These are phyloP conservation scores for Botrytis deweyae DNA, from an alignment of 2,329 filamentous ascomycete genomes.

Conservation along the genomic window DNA sequence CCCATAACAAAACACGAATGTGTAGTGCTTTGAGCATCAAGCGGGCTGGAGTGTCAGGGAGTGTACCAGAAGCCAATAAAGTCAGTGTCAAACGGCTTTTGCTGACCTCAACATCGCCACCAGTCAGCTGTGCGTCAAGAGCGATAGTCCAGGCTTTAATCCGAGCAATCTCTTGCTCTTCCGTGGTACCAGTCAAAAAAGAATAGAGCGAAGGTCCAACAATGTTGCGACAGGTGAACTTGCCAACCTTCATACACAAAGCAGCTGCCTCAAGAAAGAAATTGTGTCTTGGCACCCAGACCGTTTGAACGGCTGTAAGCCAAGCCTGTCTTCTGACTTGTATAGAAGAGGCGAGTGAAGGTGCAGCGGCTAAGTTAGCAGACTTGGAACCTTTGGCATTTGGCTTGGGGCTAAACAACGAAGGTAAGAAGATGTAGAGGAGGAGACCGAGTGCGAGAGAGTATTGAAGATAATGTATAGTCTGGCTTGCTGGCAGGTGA, in stretches of 20 bases:
- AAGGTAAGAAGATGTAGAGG: slow-evolving; percentile 56
- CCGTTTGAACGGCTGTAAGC: slow-evolving; percentile 88
- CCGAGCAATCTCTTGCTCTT: slow-evolving; percentile 81
- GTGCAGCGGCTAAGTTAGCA: slow-evolving; percentile 53
- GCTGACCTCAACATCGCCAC: slow-evolving; percentile 86
- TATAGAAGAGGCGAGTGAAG: slow-evolving; percentile 77
- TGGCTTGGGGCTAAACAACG: slow-evolving; percentile 46
- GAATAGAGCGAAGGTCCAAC: slow-evolving; percentile 78
- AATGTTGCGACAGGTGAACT: slow-evolving; percentile 75
- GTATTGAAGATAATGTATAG: slow-evolving; percentile 54
- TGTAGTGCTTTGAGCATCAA: slow-evolving; percentile 93
- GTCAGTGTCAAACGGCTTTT: slow-evolving; percentile 83
- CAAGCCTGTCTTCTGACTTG: slow-evolving; percentile 85
- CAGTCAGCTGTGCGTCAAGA: slow-evolving; percentile 86
- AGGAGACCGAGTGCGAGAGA: slow-evolving; percentile 53
- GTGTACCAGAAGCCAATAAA: slow-evolving; percentile 80
- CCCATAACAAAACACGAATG: slow-evolving; percentile 85
- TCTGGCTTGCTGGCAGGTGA: slow-evolving; percentile 46
- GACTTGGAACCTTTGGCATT: slow-evolving; percentile 53
- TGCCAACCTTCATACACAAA: slow-evolving; percentile 74
- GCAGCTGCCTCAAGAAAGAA: slow-evolving; percentile 84
- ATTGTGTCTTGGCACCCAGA: slow-evolving; percentile 85
- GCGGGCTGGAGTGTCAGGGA: slow-evolving; percentile 77
- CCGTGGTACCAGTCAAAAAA: slow-evolving; percentile 73
- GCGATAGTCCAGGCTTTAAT: slow-evolving; percentile 93